These are phyloP conservation scores for Strobilomyces echinocephalus DNA, from an alignment of 768 basidiomycete species.

Conservation along the genomic window DNA sequence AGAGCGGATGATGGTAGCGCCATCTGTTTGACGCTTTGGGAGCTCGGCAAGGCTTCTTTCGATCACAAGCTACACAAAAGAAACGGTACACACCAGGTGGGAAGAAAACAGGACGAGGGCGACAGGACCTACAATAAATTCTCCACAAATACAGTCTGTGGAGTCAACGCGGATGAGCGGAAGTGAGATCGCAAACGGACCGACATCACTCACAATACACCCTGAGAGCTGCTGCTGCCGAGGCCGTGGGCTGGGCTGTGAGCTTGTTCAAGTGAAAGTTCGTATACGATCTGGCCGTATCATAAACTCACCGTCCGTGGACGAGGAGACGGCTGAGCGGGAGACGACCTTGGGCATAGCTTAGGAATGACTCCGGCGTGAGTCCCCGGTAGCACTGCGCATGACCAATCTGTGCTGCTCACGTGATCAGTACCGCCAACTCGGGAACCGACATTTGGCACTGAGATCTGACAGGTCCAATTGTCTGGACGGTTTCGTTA, in stretches of 20 bases:
- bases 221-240: constrained; percentile 69
- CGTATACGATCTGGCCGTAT: not conserved
- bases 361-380: not conserved
- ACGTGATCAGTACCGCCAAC: constrained; percentile 26
- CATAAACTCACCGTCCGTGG: constrained; percentile 62
- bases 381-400: no score
- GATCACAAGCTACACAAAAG: constrained; percentile 61
- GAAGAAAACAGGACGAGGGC: not conserved
- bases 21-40: constrained; percentile 72
- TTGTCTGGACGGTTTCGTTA: constrained; percentile 22
- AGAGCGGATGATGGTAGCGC: constrained; percentile 72
- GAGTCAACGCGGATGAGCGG: constrained; percentile 13
- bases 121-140: constrained; percentile 65
- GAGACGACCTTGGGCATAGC: constrained; percentile 97
- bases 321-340: constrained; percentile 82
- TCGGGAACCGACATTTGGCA: constrained; percentile 1
- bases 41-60: constrained; percentile 67
- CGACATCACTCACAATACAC: constrained; percentile 64
- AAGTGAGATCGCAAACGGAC: constrained; percentile 2
- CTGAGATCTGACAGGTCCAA: constrained; percentile 15
- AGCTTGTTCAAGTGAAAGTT: not conserved
- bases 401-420: constrained; percentile 6
- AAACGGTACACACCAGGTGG: not conserved
- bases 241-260: constrained; percentile 72
- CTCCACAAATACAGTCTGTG: constrained; percentile 82